phyloP scores from a whole-genome alignment of 495 filamentous ascomycete species.

The Daldinia childiae region DNA sequence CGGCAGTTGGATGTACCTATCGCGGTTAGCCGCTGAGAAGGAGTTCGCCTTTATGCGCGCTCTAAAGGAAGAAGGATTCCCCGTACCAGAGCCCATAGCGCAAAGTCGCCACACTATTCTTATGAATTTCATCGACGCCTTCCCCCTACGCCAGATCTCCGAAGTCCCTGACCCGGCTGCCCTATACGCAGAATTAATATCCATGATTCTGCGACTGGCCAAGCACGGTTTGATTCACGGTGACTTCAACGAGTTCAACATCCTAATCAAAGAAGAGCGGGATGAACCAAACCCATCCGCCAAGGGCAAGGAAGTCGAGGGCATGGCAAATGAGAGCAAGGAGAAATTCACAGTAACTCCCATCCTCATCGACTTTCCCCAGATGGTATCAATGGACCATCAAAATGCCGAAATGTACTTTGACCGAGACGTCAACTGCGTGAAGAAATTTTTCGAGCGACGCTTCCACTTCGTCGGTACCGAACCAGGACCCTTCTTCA shows the following conservation, averaged over 20 bases:
- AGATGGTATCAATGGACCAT: constrained; percentile 97
- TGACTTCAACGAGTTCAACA: constrained; percentile 99
- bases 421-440: constrained; percentile 90
- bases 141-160: constrained; percentile 86
- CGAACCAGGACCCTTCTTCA: constrained; percentile 83
- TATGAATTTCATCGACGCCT: constrained; percentile 90
- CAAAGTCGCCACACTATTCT: constrained; percentile 94
- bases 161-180: constrained; percentile 77
- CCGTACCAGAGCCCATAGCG: constrained; percentile 84
- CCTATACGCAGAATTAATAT: constrained; percentile 89
- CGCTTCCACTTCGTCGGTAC: constrained; percentile 88
- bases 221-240: constrained; percentile 92
- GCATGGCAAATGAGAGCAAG: background rate
- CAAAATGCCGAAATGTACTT: constrained; percentile 94
- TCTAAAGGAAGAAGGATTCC: constrained; percentile 81
- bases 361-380: constrained; percentile 95
- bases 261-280: constrained; percentile 81
- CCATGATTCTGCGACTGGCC: constrained; percentile 85
- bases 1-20: constrained; percentile 96
- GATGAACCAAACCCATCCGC: constrained; percentile 40
- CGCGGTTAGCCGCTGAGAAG: constrained; percentile 86
- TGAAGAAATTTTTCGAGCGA: constrained; percentile 90
- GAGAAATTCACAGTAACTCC: constrained; percentile 63
- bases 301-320: constrained; percentile 43
- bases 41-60: constrained; percentile 94